Base-by-base conservation (phyloP, 345 rosid genomes). In the Rhodamnia rubescens region DNA sequence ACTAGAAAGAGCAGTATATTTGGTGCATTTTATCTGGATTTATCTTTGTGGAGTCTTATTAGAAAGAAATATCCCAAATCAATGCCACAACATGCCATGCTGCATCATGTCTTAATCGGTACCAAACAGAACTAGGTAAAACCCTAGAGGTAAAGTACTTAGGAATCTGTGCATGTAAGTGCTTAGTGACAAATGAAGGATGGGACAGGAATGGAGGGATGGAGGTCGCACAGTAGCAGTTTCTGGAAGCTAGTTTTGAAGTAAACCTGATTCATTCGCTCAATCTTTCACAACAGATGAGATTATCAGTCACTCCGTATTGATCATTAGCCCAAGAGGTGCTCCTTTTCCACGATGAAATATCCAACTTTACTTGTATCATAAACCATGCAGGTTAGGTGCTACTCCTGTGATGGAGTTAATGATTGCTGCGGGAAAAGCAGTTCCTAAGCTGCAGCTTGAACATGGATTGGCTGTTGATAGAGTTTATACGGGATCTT, bases 391-490 rank as follows among this genome's bases (percentile, higher is more conserved):
- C 90, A 97, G 98, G 80, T 89, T 97, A 88, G 98, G 99, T 84
- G 96, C 95, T 83, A 97, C 98, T 56, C 99, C 99, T 84, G 78
- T 89, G 75, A 95, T 97, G 98, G 99, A 97, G 85, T 92, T 97
- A 87, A 93, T 95, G 98, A 94, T 97, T 92, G 98, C 95, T 81
- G 92, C 93, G 44, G 98, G 98, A 87, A 96, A 96, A 90, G 95
- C 97, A 64, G 98, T 96, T 84, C 98, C 98, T 85, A 92, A 93
- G 74, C 87, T 97, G 92, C 98, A 97, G 92, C 88, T 97, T 87
- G 96, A 96, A 85, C 98, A 95, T 88, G 99, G 98, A 85, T 91
- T 97, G 84, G 99, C 98, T 78, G 98, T 96, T 87, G 98, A 97
- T 89, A 95, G 99, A 92, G 99, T 97, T 84, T 97, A 97, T 82